Evolutionary conservation across 2,329 filamentous ascomycete species (phyloP), one percentile per base, ranked within the genome.

Genomic region (Aspergillus flavus): DNA sequence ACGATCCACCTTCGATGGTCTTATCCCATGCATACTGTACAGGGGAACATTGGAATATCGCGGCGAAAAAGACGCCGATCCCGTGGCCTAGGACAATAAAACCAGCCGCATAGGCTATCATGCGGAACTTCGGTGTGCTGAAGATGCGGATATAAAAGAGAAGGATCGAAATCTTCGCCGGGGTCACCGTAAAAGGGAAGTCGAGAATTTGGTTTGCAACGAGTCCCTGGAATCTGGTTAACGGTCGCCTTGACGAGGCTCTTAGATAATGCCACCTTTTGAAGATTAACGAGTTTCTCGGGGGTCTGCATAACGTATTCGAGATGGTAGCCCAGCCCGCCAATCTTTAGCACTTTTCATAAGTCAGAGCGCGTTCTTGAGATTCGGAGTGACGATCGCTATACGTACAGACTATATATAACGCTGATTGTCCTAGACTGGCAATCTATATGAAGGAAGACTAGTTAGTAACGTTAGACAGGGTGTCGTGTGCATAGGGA

Each of bases 141-240:
- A 72, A 71, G 48, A 73, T 71, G 23, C 70, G 69, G 21, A 70
- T 59, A 46, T 71, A 72, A 56, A 72, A 72, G 12, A 71, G 43
- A 9, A 73, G 61, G 9, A 73, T 59, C 10, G 71, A 71, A 12
- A 73, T 61, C 53, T 72, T 73, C 26, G 70, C 69, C 2, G 68
- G 69, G 7, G 71, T 68, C 1, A 72, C 61, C 11, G 64, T 64
- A 45, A 72, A 64, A 1, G 70, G 69, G 45, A 72, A 67, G 53
- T 72, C 69, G 14, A 36, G 34, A 36, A 36, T 36, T 36, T 36
- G 34, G 6, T 36, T 36, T 16, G 34, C 34, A 16, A 36, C 34
- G 5, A 36, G 34, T 16, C 34, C 34, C 34, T 36, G 34, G 34
- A 36, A 36, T 6, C 12, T 14, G 34, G 14, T 36, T 36, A 36